phyloP scores from a whole-genome alignment of 176 grass and related monocot genomes.

The Zoysia pacifica region DNA sequence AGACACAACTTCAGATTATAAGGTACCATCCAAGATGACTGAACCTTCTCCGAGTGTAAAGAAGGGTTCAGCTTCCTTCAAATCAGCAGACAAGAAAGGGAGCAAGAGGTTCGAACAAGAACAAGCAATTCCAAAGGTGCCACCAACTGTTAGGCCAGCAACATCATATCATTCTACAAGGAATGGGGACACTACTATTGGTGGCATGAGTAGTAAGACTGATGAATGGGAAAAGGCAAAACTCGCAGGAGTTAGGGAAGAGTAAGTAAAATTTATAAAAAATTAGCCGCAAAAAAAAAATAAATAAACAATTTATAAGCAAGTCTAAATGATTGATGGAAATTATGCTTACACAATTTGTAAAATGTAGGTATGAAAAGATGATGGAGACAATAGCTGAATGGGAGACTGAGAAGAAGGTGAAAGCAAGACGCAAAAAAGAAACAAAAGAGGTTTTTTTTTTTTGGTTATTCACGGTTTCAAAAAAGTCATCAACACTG shows the following conservation, averaged over 20 bases:
- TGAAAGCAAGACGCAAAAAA: slow-evolving; percentile 60
- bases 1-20: slow-evolving; percentile 27
- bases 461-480: slow-evolving; percentile 35
- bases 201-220: slow-evolving; percentile 39
- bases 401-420: slow-evolving; percentile 82
- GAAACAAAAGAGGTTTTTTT: slow-evolving; percentile 72
- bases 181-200: slow-evolving; percentile 29
- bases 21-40: slow-evolving; percentile 34
- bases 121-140: slow-evolving; percentile 48
- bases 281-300: too few species aligned
- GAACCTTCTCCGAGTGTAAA: slow-evolving; percentile 39
- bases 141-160: slow-evolving; percentile 36
- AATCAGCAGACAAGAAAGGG: slow-evolving; percentile 49
- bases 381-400: slow-evolving; percentile 62
- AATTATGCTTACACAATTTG: slow-evolving; percentile 1
- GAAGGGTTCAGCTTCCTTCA: slow-evolving; percentile 54
- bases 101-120: slow-evolving; percentile 58
- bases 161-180: slow-evolving; percentile 43
- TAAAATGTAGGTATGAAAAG: slow-evolving; percentile 61
- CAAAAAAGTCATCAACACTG: background rate
- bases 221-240: slow-evolving; percentile 76
- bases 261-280: slow-evolving; percentile 34
- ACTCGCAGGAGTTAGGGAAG: slow-evolving; percentile 51
- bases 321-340: background rate
- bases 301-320: background rate